Base-by-base conservation (phyloP, 108 stramenopile species). In the Cyclotella cryptica region DNA sequence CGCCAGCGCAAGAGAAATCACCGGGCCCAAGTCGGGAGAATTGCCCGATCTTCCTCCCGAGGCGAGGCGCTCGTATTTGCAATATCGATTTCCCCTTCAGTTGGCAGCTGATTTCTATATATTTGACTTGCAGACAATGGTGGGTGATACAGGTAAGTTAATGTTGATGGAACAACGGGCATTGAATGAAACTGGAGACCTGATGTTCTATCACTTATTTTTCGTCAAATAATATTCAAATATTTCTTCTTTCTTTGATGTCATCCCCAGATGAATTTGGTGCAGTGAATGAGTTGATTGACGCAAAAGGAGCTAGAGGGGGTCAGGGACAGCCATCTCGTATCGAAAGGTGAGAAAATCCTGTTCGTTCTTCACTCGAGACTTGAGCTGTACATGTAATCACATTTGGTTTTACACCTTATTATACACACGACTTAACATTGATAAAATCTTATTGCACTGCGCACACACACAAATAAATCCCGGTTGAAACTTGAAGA, bases 31-130 rank as follows among this genome's bases (percentile, higher is more conserved):
- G 22, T 79, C 78, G 57, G 87, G 86, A 0, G 69, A 73, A 21
- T 74, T 91, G 22, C 78, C 81, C 21, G 90, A 94, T 58, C 78
- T 94, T 1, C 93, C 93, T 26, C 88, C 89, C 11, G 89, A 90
- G 27, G 92, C 92, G 28, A 76, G 82, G 11, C 77, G 85, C 24
- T 86, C 85, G 10, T 95, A 95, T 66, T 74, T 88, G n/a, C 94
- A 92, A 69, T 92, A 95, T 60, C 83, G 90, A 3, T 81, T 84
- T 57, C 85, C 86, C 26, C 83, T 91, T 59, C 88, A 91, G 68
- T 80, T 91, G 28, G 78, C 91, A 7, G 89, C 94, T 15, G 94
- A 95, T 57, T 95, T 77, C 49, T 95, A 93, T 79, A 75, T 93
- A 14, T 93, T 88, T 49, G 89, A 91, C 22, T 67, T 93, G 24